Evolutionary conservation across 192 early-diverging fungal species (phyloP).

Genomic region (Podila minutissima): DNA sequence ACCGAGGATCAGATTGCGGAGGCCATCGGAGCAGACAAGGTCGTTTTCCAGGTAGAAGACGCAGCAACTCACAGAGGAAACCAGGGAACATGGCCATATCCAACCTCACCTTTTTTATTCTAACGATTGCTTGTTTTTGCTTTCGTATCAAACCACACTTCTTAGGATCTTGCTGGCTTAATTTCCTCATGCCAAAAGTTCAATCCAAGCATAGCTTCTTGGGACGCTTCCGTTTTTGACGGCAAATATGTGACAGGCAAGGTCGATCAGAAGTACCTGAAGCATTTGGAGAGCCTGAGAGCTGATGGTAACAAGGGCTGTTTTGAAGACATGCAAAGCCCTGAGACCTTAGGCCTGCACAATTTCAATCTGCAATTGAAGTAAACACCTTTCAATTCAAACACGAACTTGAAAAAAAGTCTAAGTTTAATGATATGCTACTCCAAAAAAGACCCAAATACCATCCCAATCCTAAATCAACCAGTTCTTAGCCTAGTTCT

Average conservation of each 20-base stretch:
- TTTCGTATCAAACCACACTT: background rate
- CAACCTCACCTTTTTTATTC: too few species aligned
- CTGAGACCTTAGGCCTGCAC: slow-evolving; percentile 32
- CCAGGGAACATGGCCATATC: background rate
- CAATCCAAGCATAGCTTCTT: slow-evolving; percentile 81
- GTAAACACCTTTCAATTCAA: background rate
- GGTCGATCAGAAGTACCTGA: slow-evolving; percentile 75
- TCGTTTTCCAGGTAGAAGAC: slow-evolving; percentile 87
- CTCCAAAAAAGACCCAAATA: too few species aligned
- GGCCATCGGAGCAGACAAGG: slow-evolving; percentile 92
- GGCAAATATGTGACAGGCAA: slow-evolving; percentile 92
- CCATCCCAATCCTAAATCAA: too few species aligned
- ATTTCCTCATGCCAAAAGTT: slow-evolving; percentile 86
- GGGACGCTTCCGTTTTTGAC: slow-evolving; percentile 98
- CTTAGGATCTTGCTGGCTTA: slow-evolving; percentile 81
- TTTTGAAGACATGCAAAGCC: slow-evolving; percentile 38
- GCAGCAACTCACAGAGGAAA: background rate
- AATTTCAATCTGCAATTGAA: slow-evolving; percentile 9
- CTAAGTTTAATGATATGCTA: too few species aligned
- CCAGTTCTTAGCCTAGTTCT: slow-evolving; percentile 15
- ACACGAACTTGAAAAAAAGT: too few species aligned
- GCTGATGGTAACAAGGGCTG: slow-evolving; percentile 57
- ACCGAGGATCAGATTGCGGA: slow-evolving; percentile 87
- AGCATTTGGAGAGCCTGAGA: slow-evolving; percentile 59
- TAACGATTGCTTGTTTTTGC: background rate